Percentiles rank a stretch among this genome's conserved stretches.
Conservation (phyloP, 1,139 yeast species). For the Geotrichum cucujoidarum region DNA sequence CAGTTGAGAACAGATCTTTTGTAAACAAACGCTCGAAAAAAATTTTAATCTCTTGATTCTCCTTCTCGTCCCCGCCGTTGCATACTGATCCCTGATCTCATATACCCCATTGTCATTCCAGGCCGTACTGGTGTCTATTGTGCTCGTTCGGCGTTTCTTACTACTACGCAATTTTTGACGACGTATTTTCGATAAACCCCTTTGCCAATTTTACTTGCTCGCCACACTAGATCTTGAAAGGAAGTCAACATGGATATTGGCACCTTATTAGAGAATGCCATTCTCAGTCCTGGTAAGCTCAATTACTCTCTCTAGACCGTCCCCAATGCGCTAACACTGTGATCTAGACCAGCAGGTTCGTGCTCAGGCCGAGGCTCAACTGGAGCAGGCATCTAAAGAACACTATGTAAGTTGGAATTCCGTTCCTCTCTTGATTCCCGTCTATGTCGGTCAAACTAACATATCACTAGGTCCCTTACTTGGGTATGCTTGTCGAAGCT, state of each 20-base stretch:
- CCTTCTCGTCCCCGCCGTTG: not conserved
- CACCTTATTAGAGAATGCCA: constrained; percentile 69
- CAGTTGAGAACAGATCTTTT: not conserved
- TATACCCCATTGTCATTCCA: constrained; percentile 1
- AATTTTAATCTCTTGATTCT: not conserved
- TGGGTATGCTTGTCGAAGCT: constrained; percentile 66
- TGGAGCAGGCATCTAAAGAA: constrained; percentile 64
- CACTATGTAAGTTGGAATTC: constrained; percentile 55
- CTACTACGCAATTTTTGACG: not conserved
- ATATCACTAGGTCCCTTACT: constrained; percentile 50
- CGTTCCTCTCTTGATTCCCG: not conserved
- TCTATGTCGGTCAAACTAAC: not conserved
- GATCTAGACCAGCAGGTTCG: constrained; percentile 57
- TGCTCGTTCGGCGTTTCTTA: constrained; percentile 2
- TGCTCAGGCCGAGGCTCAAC: constrained; percentile 74
- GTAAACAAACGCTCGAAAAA: constrained; percentile 8
- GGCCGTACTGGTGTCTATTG: constrained; percentile 2
- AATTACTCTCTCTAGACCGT: not conserved
- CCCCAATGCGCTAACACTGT: constrained; percentile 8
- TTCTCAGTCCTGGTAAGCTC: constrained; percentile 28
- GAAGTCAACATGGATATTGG: constrained; percentile 55
- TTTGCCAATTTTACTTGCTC: constrained; percentile 4
- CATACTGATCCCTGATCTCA: not conserved
- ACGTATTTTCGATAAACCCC: constrained; percentile 1
- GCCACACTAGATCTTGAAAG: constrained; percentile 6